Evolutionary conservation across 805 yeast species (phyloP).

Genomic region (Candida ponderosae): DNA sequence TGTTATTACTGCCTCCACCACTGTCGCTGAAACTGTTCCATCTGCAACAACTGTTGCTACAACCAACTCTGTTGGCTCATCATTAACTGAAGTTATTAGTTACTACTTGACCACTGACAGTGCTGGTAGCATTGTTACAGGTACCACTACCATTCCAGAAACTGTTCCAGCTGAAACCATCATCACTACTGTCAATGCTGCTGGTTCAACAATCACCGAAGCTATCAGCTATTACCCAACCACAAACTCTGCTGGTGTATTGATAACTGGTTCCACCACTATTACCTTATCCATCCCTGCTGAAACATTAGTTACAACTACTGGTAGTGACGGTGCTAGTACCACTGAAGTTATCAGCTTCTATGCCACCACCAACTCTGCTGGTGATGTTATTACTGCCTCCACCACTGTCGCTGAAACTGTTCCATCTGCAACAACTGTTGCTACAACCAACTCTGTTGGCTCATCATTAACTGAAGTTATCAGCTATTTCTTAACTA

Average conservation of each 20-base stretch:
- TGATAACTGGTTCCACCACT: slow-evolving; percentile 19
- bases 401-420: no score
- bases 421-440: not conserved
- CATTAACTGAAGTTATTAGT: slow-evolving; percentile 1
- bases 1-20: slow-evolving; percentile 2
- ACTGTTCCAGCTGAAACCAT: not conserved
- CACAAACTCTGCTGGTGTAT: slow-evolving; percentile 26
- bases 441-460: not conserved
- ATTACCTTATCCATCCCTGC: slow-evolving; percentile 13
- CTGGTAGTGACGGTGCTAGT: no score
- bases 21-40: no score
- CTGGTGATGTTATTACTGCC: slow-evolving; percentile 2
- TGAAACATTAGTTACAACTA: no score
- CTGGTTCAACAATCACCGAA: slow-evolving; percentile 1
- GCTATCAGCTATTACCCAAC: slow-evolving; percentile 32
- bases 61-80: not conserved
- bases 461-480: not conserved
- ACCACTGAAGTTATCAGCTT: no score
- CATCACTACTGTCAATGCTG: not conserved
- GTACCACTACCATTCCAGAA: no score
- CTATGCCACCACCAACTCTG: no score
- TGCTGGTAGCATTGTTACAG: not conserved
- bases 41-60: no score
- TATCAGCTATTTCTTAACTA: slow-evolving; percentile 1
- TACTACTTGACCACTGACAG: not conserved